These are phyloP conservation scores for Fusarium sp. DNA, from an alignment of 2,329 filamentous ascomycete genomes.

Conservation along the genomic window DNA sequence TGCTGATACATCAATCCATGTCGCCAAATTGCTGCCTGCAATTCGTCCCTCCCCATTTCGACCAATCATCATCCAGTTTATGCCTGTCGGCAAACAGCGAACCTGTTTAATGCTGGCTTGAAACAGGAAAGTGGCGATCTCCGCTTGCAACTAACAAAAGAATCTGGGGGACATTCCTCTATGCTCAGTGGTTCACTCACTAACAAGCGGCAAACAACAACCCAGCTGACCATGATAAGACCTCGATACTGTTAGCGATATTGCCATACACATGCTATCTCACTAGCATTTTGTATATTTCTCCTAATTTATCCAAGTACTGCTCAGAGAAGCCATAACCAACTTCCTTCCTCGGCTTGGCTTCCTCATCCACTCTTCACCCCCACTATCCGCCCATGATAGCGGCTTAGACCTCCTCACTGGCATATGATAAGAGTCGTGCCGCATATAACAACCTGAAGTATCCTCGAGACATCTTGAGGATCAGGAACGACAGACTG, in stretches of 20 bases:
- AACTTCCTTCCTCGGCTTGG: conserved; percentile 33
- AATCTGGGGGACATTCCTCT: conserved; percentile 25
- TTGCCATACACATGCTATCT: neutral
- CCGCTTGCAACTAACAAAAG: conserved; percentile 37
- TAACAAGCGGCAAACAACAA: conserved; percentile 27
- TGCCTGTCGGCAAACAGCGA: conserved; percentile 33
- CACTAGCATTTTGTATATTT: neutral
- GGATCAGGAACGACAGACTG: neutral
- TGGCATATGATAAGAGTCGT: conserved; percentile 27
- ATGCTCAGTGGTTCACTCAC: conserved; percentile 21
- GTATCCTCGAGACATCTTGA: neutral
- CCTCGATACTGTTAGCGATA: neutral
- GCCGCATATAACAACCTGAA: conserved; percentile 13
- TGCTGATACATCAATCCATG: neutral
- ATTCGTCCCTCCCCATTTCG: neutral
- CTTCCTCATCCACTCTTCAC: conserved; percentile 22
- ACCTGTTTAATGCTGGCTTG: conserved; percentile 7
- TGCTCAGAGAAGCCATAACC: neutral
- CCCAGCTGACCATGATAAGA: conserved; percentile 28
- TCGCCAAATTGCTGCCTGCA: neutral
- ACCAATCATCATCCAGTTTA: conserved; percentile 13
- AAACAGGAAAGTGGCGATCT: conserved; percentile 50
- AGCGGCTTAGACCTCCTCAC: conserved; percentile 21
- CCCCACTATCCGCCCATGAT: conserved; percentile 24
- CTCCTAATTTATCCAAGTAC: neutral